phyloP scores from a whole-genome alignment of 768 basidiomycete species.

The Hypholoma sublateritium region DNA sequence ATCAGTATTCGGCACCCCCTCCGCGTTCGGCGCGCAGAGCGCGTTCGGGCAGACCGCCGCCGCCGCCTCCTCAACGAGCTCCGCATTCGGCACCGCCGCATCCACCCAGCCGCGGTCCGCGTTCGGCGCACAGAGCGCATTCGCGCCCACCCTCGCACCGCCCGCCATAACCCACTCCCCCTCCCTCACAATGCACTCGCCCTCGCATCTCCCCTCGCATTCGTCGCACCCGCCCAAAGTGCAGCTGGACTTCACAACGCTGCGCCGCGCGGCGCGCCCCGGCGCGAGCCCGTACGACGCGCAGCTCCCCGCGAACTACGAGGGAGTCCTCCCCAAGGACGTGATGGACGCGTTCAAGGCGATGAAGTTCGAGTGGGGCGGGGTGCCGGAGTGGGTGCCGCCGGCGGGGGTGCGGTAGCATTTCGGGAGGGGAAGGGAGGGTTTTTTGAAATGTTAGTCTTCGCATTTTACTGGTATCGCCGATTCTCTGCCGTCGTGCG shows the following conservation, averaged over 20 bases:
- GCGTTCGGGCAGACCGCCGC: background rate
- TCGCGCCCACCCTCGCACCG: slow-evolving; percentile 6
- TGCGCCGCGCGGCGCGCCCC: slow-evolving; percentile 28
- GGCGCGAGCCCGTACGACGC: slow-evolving; percentile 55
- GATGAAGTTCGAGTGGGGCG: slow-evolving; percentile 63
- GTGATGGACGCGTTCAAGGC: slow-evolving; percentile 54
- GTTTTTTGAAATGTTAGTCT: no score
- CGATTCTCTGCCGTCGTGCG: no score
- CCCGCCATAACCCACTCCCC: slow-evolving; percentile 8
- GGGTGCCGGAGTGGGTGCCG: slow-evolving; percentile 74
- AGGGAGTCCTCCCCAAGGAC: slow-evolving; percentile 47
- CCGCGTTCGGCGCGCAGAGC: slow-evolving; percentile 1
- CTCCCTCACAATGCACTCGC: slow-evolving; percentile 8
- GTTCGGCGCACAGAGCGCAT: background rate
- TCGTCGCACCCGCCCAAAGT: no score
- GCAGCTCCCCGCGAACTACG: slow-evolving; percentile 60
- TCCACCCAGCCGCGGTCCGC: no score
- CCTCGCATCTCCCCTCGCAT: background rate
- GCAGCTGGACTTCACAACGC: slow-evolving; percentile 8
- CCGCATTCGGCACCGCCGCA: no score
- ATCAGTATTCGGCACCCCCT: slow-evolving; percentile 2
- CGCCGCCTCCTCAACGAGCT: no score
- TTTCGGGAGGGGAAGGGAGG: no score
- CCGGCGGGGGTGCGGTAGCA: slow-evolving; percentile 44
- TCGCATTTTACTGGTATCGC: no score